phyloP scores from a whole-genome alignment of 768 basidiomycete genomes.

The Auricularia auricula-judae region DNA sequence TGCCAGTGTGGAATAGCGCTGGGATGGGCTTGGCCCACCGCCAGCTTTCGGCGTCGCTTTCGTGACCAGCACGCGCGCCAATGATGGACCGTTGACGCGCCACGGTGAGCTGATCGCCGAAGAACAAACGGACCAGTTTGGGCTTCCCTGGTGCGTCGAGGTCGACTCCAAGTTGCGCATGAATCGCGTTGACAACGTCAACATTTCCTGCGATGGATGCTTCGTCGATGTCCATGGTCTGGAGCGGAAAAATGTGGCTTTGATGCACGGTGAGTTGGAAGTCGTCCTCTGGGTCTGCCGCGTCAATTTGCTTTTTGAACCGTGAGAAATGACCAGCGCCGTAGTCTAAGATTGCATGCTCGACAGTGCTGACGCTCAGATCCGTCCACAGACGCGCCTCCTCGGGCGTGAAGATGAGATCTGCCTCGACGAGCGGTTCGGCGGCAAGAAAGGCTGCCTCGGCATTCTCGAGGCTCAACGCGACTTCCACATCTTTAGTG shows the following conservation, averaged over 20 bases:
- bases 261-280: conserved; percentile 21
- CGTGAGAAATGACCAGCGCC: conserved; percentile 21
- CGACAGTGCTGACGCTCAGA: background rate
- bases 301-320: conserved; percentile 14
- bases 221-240: conserved; percentile 28
- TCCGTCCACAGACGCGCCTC: background rate
- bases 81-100: too few relatives aligned
- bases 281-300: conserved; percentile 10
- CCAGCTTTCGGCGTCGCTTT: too few relatives aligned
- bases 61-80: too few relatives aligned
- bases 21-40: too few relatives aligned
- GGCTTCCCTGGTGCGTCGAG: too few relatives aligned
- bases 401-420: background rate
- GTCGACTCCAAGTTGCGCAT: too few relatives aligned
- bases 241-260: conserved; percentile 19
- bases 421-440: background rate
- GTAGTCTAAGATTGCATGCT: conserved; percentile 16
- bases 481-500: conserved; percentile 11
- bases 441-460: background rate
- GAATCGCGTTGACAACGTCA: too few relatives aligned
- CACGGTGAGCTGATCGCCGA: too few relatives aligned
- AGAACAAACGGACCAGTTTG: too few relatives aligned
- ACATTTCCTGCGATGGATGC: conserved; percentile 23
- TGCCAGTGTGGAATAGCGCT: too few relatives aligned
- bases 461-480: conserved; percentile 17